phyloP scores from a whole-genome alignment of 768 basidiomycete genomes.

The Mycena kentingensis region DNA sequence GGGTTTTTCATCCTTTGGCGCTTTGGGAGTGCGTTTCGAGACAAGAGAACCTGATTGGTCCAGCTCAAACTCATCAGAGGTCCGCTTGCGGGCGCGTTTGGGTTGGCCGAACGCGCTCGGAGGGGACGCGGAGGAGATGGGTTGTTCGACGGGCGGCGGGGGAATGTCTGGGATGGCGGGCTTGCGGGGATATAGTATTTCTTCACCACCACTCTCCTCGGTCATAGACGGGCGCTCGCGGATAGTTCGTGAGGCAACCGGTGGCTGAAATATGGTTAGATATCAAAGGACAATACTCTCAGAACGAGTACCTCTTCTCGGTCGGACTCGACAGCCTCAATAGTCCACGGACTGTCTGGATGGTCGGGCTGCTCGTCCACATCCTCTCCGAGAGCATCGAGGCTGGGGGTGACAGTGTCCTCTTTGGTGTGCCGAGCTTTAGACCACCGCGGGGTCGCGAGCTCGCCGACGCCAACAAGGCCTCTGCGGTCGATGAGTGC shows the following conservation, averaged over 20 bases:
- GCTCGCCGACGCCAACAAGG: constrained; percentile 93
- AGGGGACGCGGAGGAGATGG: constrained; percentile 46
- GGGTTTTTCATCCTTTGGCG: constrained; percentile 50
- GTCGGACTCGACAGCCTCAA: constrained; percentile 82
- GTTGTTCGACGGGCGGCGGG: constrained; percentile 32
- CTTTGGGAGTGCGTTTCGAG: constrained; percentile 49
- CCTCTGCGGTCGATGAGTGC: constrained; percentile 81
- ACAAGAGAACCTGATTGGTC: constrained; percentile 66
- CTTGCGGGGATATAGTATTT: constrained; percentile 84
- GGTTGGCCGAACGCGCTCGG: constrained; percentile 64
- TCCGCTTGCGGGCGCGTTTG: constrained; percentile 68
- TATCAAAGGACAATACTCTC: not conserved
- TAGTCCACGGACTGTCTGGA: constrained; percentile 86
- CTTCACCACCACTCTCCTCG: constrained; percentile 88
- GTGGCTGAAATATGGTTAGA: not conserved
- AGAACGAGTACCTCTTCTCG: constrained; percentile 58
- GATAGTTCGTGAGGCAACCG: constrained; percentile 52
- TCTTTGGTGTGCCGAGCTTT: constrained; percentile 47
- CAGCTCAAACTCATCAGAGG: constrained; percentile 82
- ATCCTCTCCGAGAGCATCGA: constrained; percentile 34
- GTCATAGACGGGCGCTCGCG: constrained; percentile 66
- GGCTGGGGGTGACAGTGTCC: constrained; percentile 33
- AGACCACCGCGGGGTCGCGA: constrained; percentile 94
- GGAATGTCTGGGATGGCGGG: constrained; percentile 33
- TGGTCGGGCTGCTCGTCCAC: constrained; percentile 51